Evolutionary conservation across 768 basidiomycete species (phyloP).

Genomic region (Lactarius sp.): DNA sequence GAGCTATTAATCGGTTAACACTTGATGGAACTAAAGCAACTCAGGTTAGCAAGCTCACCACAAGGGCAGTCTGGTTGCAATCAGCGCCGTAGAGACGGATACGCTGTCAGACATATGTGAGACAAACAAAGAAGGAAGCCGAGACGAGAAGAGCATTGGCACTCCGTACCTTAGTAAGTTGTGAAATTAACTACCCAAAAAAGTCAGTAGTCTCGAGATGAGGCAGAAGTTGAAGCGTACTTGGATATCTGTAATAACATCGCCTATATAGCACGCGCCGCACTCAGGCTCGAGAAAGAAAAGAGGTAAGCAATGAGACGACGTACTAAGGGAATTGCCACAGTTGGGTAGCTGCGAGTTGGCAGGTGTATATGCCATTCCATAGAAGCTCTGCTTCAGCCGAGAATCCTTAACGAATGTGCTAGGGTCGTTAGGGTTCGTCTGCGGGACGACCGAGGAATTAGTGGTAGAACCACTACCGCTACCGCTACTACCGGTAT

Average conservation of each 20-base stretch:
- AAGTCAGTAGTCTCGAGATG: neutral
- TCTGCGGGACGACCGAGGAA: slow-evolving; percentile 32
- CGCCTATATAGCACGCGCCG: slow-evolving; percentile 31
- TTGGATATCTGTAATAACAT: slow-evolving; percentile 69
- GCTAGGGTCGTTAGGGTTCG: slow-evolving; percentile 66
- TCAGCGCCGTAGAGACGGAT: slow-evolving; percentile 85
- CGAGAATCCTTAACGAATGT: slow-evolving; percentile 64
- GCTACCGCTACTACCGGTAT: neutral
- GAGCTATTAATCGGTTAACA: slow-evolving; percentile 39
- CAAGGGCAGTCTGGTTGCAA: slow-evolving; percentile 76
- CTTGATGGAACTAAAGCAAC: neutral
- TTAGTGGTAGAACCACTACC: slow-evolving; percentile 20
- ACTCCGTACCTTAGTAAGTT: slow-evolving; percentile 57
- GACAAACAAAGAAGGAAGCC: neutral
- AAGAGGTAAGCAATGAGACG: neutral
- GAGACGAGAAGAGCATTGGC: neutral
- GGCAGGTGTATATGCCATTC: slow-evolving; percentile 80
- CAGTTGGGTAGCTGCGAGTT: slow-evolving; percentile 70
- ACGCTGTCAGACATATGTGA: slow-evolving; percentile 35
- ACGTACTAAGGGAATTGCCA: slow-evolving; percentile 45
- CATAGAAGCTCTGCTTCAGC: slow-evolving; percentile 75
- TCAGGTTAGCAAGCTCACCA: slow-evolving; percentile 40
- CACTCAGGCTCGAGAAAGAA: slow-evolving; percentile 2
- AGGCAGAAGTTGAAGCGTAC: slow-evolving; percentile 33
- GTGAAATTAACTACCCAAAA: slow-evolving; percentile 61